These are phyloP conservation scores for Microsporum ferrugineum DNA, from an alignment of 2,329 filamentous ascomycete species.

Conservation along the genomic window DNA sequence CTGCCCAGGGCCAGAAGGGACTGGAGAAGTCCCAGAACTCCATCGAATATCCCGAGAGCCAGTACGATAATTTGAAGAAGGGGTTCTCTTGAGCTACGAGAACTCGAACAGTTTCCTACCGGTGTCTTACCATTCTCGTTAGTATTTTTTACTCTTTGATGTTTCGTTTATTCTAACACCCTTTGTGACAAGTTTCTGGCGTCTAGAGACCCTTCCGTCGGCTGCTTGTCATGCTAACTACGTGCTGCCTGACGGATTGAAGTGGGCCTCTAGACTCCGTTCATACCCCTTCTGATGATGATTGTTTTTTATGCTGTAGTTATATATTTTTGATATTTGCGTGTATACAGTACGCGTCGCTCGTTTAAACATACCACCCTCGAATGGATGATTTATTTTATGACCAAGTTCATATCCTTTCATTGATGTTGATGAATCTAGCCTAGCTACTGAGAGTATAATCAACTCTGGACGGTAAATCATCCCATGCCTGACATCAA, in stretches of 20 bases:
- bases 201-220: not conserved
- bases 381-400: not conserved
- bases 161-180: not conserved
- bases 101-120: not conserved
- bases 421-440: slow-evolving; percentile 1
- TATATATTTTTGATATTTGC: not conserved
- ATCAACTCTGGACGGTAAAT: not conserved
- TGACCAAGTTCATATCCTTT: slow-evolving; percentile 2
- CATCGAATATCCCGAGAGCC: slow-evolving; percentile 30
- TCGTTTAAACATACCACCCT: not conserved
- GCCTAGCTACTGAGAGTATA: not conserved
- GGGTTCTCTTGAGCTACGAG: slow-evolving; percentile 15
- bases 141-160: not conserved
- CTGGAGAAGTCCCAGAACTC: slow-evolving; percentile 29
- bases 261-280: not conserved
- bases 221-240: not conserved
- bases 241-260: not conserved
- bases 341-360: not conserved
- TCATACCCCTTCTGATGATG: not conserved
- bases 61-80: slow-evolving; percentile 30
- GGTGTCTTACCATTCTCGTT: not conserved
- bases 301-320: slow-evolving; percentile 1
- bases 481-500: not conserved
- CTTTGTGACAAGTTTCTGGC: not conserved
- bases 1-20: slow-evolving; percentile 19